A percentile compares a stretch with the other conserved stretches of the same genome.
Evolutionary conservation across 2,329 filamentous ascomycete species (phyloP).

Genomic region (Cladophialophora chaetospira): DNA sequence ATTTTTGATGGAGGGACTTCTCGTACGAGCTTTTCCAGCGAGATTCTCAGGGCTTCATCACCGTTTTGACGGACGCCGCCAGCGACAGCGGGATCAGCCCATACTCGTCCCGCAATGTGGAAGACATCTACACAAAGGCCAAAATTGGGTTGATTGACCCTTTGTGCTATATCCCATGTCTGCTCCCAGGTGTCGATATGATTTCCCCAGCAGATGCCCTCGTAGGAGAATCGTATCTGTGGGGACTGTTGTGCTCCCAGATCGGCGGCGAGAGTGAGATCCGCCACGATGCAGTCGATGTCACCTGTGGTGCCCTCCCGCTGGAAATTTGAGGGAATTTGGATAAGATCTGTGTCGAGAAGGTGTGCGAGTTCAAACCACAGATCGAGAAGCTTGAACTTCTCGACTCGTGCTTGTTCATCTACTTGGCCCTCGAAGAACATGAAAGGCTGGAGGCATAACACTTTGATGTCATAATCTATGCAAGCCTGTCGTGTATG

Average conservation of each 20-base stretch:
- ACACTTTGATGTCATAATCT: background rate
- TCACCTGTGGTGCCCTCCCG: background rate
- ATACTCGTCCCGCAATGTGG: conserved; percentile 72
- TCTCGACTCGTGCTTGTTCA: background rate
- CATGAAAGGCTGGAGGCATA: background rate
- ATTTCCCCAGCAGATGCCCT: conserved; percentile 60
- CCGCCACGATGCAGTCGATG: background rate
- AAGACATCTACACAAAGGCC: conserved; percentile 77
- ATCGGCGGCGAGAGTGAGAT: background rate
- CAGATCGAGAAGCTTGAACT: background rate
- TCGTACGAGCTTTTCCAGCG: conserved; percentile 56
- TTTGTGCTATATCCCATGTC: conserved; percentile 68
- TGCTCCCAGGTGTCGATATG: conserved; percentile 70
- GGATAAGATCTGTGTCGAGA: background rate
- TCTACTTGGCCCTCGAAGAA: background rate
- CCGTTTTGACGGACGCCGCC: conserved; percentile 57
- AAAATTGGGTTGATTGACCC: conserved; percentile 69
- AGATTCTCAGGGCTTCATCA: conserved; percentile 57
- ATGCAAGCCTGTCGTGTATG: conserved; percentile 30
- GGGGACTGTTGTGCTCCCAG: background rate
- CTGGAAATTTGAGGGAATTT: background rate
- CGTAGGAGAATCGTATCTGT: background rate
- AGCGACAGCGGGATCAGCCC: conserved; percentile 63
- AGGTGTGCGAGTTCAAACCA: background rate
- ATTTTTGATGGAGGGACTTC: conserved; percentile 65